Evolutionary conservation across 768 basidiomycete genomes (phyloP).

Genomic region (Psilocybe sp.): DNA sequence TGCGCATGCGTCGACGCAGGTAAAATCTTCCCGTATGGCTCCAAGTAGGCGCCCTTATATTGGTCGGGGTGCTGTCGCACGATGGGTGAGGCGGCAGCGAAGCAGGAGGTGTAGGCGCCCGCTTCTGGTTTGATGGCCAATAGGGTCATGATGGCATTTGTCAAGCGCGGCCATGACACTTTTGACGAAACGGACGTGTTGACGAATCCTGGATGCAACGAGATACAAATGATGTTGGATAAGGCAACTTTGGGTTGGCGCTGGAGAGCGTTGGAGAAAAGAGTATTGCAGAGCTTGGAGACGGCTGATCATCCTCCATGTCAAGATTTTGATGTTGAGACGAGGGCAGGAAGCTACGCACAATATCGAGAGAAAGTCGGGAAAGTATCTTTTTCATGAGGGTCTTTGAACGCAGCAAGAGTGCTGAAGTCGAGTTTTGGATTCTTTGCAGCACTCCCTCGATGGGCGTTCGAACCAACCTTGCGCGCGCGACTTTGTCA

Average conservation of each 20-base stretch:
- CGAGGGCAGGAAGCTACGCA: constrained; percentile 7
- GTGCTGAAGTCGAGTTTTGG: constrained; percentile 23
- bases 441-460: constrained; percentile 12
- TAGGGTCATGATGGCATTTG: constrained; percentile 12
- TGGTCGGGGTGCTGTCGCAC: constrained; percentile 28
- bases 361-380: constrained; percentile 21
- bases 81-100: constrained; percentile 34
- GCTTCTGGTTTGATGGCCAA: constrained; percentile 21
- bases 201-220: constrained; percentile 39
- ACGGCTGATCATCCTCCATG: constrained; percentile 24
- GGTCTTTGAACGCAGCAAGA: constrained; percentile 26
- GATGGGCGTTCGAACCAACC: constrained; percentile 23
- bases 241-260: constrained; percentile 27
- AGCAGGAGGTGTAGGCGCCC: constrained; percentile 31
- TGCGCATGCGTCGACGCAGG: constrained; percentile 24
- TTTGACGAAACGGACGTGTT: constrained; percentile 22
- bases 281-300: constrained; percentile 44
- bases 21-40: constrained; percentile 27
- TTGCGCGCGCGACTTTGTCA: constrained; percentile 1
- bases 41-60: constrained; percentile 35
- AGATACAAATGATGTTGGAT: constrained; percentile 28
- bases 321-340: not conserved
- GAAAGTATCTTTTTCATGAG: constrained; percentile 20
- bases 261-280: constrained; percentile 47
- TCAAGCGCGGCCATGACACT: constrained; percentile 9